These are phyloP conservation scores for Pseudodiploospora longispora DNA, from an alignment of 2,329 filamentous ascomycete species.

Conservation along the genomic window DNA sequence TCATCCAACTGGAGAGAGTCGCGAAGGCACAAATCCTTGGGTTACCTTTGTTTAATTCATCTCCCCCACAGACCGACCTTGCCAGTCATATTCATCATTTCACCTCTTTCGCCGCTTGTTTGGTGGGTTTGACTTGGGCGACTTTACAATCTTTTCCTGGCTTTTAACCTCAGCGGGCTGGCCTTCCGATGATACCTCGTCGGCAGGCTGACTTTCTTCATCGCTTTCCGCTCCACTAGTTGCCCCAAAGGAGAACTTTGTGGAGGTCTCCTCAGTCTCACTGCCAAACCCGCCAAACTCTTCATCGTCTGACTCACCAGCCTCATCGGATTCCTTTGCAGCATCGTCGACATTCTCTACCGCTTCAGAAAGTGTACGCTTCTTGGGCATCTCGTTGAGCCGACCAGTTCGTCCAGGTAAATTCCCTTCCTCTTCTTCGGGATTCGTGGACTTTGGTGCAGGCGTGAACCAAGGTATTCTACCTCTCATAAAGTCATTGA, in stretches of 20 bases:
- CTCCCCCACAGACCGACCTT: no score
- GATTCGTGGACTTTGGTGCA: slow-evolving; percentile 46
- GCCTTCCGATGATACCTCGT: slow-evolving; percentile 24
- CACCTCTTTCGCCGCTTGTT: slow-evolving; percentile 20
- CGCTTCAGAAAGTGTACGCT: slow-evolving; percentile 58
- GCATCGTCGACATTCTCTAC: slow-evolving; percentile 33
- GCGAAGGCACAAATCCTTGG: no score
- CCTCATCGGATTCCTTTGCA: slow-evolving; percentile 17
- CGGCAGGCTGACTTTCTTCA: slow-evolving; percentile 30
- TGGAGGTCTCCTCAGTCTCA: slow-evolving; percentile 24
- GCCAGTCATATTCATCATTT: neutral
- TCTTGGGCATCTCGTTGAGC: slow-evolving; percentile 79
- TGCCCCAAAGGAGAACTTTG: slow-evolving; percentile 23
- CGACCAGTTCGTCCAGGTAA: slow-evolving; percentile 68
- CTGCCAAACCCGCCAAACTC: slow-evolving; percentile 32
- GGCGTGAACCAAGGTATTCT: slow-evolving; percentile 96
- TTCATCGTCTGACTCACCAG: slow-evolving; percentile 23
- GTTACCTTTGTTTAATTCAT: no score
- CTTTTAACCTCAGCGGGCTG: slow-evolving; percentile 28
- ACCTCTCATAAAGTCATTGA: slow-evolving; percentile 92
- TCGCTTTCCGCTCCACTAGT: slow-evolving; percentile 26
- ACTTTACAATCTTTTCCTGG: slow-evolving; percentile 11
- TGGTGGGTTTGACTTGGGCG: slow-evolving; percentile 7
- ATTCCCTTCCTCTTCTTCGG: slow-evolving; percentile 39
- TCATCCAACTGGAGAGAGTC: no score